These are phyloP conservation scores for Alloascoidea hylecoeti DNA, from an alignment of 805 yeast species.

Conservation along the genomic window DNA sequence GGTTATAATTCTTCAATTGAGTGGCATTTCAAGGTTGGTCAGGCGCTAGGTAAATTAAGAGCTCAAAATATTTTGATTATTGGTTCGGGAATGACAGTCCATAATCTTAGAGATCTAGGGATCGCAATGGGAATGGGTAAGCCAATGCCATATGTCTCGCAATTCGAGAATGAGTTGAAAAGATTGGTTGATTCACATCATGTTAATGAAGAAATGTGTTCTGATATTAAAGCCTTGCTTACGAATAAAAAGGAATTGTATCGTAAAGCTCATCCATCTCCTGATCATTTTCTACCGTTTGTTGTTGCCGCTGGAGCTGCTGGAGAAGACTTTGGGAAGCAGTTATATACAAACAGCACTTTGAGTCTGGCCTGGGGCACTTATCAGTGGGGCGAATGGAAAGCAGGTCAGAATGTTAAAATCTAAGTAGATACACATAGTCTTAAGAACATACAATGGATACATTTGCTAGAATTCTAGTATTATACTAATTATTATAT, in stretches of 20 bases:
- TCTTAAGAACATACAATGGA: no score
- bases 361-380: conserved; percentile 53
- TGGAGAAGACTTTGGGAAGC: conserved; percentile 22
- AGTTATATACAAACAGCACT: conserved; percentile 27
- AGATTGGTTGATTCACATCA: conserved; percentile 19
- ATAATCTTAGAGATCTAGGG: conserved; percentile 47
- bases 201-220: conserved; percentile 19
- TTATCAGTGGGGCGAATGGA: conserved; percentile 22
- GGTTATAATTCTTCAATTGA: conserved; percentile 26
- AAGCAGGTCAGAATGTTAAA: no score
- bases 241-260: conserved; percentile 20
- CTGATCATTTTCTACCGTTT: conserved; percentile 61
- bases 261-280: conserved; percentile 52
- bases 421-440: no score
- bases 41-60: conserved; percentile 35
- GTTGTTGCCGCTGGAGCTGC: conserved; percentile 45
- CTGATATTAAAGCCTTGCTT: conserved; percentile 22
- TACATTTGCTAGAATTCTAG: no score
- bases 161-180: conserved; percentile 34
- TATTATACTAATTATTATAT: no score
- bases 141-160: conserved; percentile 31
- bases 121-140: conserved; percentile 12
- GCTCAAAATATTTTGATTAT: conserved; percentile 37
- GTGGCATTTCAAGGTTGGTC: conserved; percentile 33
- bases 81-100: conserved; percentile 72